Base-by-base conservation (phyloP, 2,329 filamentous ascomycete species). In the Xylaria sp. region DNA sequence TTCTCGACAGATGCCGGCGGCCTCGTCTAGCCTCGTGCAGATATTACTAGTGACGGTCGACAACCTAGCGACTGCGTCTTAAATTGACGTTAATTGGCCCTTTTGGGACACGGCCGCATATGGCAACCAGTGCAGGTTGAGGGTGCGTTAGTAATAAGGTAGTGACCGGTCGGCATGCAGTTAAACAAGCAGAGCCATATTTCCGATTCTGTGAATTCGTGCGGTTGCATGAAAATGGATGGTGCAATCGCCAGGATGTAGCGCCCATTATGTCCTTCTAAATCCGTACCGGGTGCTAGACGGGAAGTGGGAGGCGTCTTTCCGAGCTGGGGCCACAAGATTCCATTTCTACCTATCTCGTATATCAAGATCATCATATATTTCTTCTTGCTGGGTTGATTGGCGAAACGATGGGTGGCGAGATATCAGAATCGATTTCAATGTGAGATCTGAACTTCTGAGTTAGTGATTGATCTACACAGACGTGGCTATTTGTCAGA, bases 161-260 rank as follows among this genome's bases (percentile, higher is more conserved):
- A 29, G 29, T 62, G 60, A 59, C 60, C 43, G 54, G 49, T 62
- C 47, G 23, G 21, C 43, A 49, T 62, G 48, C 43, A 53, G 41
- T 37, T 38, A 25, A 46, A 29, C 21, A 37, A 47, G 33, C 25
- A 51, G 37, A 47, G 35, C 41, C 21, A 21, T 53, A 19, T 31
- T 47, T 48, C n/a, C 48, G 25, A 10, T 19, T n/a, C 11, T 47
- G 21, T 46, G 33, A 31, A 17, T 40, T 54, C 47, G 43, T 43
- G 17, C 55, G 33, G 31, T 23, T 38, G 15, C 17, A 40, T 29
- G 29, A 44, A 19, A 21, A 29, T 27, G 37, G 31, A 38, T 19
- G 29, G 21, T 51, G 37, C 9, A 37, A 21, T 15, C 43, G 27
- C 35, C n/a, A 41, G 29, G 5, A n/a, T 21, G 23, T 44, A 23